Base-by-base conservation (phyloP, 176 grass and related monocot species). In the Ananas comosus region DNA sequence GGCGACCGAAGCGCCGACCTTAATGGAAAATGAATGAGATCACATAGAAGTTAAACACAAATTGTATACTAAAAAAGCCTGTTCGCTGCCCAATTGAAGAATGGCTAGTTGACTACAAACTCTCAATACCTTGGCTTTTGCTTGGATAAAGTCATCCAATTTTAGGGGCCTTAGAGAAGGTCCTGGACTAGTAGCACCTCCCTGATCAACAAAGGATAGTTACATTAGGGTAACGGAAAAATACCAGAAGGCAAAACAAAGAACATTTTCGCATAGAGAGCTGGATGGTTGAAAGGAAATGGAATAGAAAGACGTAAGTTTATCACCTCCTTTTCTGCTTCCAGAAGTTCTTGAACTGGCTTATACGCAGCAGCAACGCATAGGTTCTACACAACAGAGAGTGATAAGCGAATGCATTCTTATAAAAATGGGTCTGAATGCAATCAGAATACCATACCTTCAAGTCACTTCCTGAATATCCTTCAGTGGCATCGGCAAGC, bases 381-480 rank as follows among this genome's bases (percentile, higher is more conserved):
- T 48, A 99, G 67, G 81, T 99, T 93, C 94, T 99, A 80, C 80
- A 82, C 10, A 66, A 72, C 75, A 50, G 17, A 50, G 51, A 75
- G 59, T 72, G 9, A 82, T 2, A 53, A 66, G 49, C 78, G 66
- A 59, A 75, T 64, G 59, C 49, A 51, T 28, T 79, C 11, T 64
- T 27, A n/a, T n/a, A 17, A 77, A 49, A 68, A 72, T 21, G 42
- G 22, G 10, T 61, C 64, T 23, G 68, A 5, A 77, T 27, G 80
- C 11, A 42, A 53, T 70, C n/a, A 49, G 8, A 50, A 53, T 25
- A 23, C 48, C 13, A 66, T 86, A 92, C 89, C 86, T 92, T 91
- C 73, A 99, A 82, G 19, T 99, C 94, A 23, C 89, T 99, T 80
- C 94, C 89, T 79, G 89, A 99, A 78, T 99, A 99, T 68, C 94